Evolutionary conservation across 2,329 filamentous ascomycete species (phyloP).

Genomic region (Triangularia verruculosa): DNA sequence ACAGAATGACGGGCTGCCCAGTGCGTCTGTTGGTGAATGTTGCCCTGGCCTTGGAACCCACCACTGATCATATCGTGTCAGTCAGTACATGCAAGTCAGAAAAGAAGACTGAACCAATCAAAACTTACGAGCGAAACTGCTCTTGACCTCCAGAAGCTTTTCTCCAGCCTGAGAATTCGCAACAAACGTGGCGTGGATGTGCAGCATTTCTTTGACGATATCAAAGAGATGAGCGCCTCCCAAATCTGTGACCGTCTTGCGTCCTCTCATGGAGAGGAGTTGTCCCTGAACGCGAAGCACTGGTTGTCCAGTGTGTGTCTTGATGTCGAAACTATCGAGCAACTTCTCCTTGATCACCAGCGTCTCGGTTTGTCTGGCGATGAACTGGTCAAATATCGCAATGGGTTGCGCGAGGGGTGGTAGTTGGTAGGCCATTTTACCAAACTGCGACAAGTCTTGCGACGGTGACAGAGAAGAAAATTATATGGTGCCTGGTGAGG

Average conservation of each 20-base stretch:
- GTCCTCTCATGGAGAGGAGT: constrained; percentile 49
- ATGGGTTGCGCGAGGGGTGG: constrained; percentile 33
- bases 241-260: constrained; percentile 56
- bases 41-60: constrained; percentile 53
- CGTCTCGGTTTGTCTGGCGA: constrained; percentile 42
- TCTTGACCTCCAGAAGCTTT: constrained; percentile 55
- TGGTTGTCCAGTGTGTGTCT: constrained; percentile 49
- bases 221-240: constrained; percentile 54
- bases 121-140: constrained; percentile 49
- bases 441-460: no score
- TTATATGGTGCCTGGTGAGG: no score
- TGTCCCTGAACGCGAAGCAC: constrained; percentile 57
- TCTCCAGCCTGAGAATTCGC: constrained; percentile 42
- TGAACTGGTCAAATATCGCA: constrained; percentile 40
- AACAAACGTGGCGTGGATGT: constrained; percentile 51
- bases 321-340: constrained; percentile 63
- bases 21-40: constrained; percentile 51
- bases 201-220: constrained; percentile 51
- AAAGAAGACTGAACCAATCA: background rate
- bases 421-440: constrained; percentile 27
- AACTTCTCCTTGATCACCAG: constrained; percentile 61
- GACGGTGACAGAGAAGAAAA: no score
- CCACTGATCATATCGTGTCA: constrained; percentile 38
- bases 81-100: background rate
- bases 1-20: constrained; percentile 44